Evolutionary conservation across 257 asterid genomes (phyloP).

Genomic region (Schizonepeta tenuifolia): DNA sequence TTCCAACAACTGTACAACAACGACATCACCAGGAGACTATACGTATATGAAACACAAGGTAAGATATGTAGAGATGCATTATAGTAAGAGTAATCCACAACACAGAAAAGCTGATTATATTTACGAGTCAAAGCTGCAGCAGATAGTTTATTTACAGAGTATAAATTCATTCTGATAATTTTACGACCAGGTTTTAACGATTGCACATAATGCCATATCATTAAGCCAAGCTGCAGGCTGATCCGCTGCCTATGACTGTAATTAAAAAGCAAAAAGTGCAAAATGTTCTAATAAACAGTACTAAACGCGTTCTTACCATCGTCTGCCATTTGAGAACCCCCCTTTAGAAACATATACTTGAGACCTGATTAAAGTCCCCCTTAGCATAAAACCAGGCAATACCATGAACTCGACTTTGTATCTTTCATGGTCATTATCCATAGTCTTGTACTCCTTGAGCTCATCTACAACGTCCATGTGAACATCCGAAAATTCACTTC

Average conservation of each 20-base stretch:
- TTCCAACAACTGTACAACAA: background rate
- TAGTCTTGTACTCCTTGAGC: conserved; percentile 48
- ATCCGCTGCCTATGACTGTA: conserved; percentile 37
- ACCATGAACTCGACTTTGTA: conserved; percentile 80
- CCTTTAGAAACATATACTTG: conserved; percentile 63
- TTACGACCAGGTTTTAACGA: conserved; percentile 23
- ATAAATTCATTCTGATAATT: conserved; percentile 28
- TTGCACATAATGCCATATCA: conserved; percentile 6
- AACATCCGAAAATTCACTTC: conserved; percentile 58
- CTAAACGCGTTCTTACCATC: conserved; percentile 29
- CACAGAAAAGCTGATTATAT: conserved; percentile 29
- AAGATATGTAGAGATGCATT: background rate
- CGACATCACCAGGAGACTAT: background rate
- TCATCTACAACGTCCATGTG: conserved; percentile 71
- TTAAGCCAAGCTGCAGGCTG: conserved; percentile 28
- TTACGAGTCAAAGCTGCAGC: conserved; percentile 33
- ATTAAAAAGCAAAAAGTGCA: conserved; percentile 16
- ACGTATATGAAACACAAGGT: background rate
- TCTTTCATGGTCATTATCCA: conserved; percentile 42
- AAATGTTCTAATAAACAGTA: conserved; percentile 13
- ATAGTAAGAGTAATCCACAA: conserved; percentile 8
- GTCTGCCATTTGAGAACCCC: conserved; percentile 31
- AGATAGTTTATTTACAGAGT: conserved; percentile 35
- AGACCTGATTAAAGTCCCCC: conserved; percentile 60
- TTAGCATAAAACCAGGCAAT: conserved; percentile 73